Percentiles rank a stretch among this genome's conserved stretches.
phyloP scores from a whole-genome alignment of 768 basidiomycete species.

The Kockovaella imperatae region DNA sequence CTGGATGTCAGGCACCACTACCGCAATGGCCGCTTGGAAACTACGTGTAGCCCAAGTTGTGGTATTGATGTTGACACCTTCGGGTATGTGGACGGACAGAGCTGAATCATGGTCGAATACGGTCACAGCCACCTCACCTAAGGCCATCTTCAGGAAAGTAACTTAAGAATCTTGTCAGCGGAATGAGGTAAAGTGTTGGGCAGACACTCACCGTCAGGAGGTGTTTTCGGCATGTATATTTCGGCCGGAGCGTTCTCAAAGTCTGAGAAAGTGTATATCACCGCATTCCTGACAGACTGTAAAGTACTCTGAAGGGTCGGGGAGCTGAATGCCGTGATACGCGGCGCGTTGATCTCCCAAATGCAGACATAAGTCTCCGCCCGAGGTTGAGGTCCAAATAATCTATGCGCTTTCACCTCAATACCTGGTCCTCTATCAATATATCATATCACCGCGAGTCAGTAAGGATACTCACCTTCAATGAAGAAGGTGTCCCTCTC shows the following conservation, averaged over 20 bases:
- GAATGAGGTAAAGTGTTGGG: too few species aligned
- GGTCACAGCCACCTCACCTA: conserved; percentile 54
- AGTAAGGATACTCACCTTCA: conserved; percentile 47
- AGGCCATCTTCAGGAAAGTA: conserved; percentile 67
- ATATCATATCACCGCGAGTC: conserved; percentile 50
- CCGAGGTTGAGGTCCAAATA: conserved; percentile 81
- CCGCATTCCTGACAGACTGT: conserved; percentile 52
- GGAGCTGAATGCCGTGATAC: conserved; percentile 54
- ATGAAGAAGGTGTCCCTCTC: conserved; percentile 45
- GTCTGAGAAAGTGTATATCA: conserved; percentile 67
- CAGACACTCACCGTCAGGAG: conserved; percentile 65
- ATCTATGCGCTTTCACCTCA: conserved; percentile 69
- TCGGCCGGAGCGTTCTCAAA: conserved; percentile 69
- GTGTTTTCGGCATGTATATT: conserved; percentile 50
- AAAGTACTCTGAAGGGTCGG: conserved; percentile 53
- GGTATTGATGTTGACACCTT: conserved; percentile 59
- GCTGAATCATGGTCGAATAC: conserved; percentile 55
- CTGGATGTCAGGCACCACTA: conserved; percentile 53
- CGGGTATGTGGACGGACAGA: conserved; percentile 52
- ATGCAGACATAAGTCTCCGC: conserved; percentile 82
- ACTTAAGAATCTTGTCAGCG: too few species aligned
- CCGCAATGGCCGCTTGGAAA: conserved; percentile 58
- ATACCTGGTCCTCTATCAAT: too few species aligned
- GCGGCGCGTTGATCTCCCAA: conserved; percentile 78
- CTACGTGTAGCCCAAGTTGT: conserved; percentile 68